phyloP scores from a whole-genome alignment of 192 early-diverging fungal species.

The Chytriomyces confervae region DNA sequence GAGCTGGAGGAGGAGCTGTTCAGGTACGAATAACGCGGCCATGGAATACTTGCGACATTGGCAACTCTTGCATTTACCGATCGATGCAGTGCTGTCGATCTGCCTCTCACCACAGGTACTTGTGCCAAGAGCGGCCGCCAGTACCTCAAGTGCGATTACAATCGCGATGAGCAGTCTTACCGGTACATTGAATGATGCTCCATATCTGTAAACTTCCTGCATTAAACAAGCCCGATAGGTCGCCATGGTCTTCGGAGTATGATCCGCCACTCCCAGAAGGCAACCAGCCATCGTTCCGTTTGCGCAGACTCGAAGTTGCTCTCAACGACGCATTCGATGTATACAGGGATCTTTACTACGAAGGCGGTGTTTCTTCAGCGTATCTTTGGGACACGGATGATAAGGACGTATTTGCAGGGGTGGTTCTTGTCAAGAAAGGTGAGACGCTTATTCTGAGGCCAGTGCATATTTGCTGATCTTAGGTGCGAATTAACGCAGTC shows the following conservation, averaged over 20 bases:
- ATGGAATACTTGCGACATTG: neutral
- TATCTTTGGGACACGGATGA: constrained; percentile 93
- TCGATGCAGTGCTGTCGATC: constrained; percentile 77
- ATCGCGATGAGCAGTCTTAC: constrained; percentile 94
- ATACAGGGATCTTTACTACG: constrained; percentile 92
- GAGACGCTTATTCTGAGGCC: constrained; percentile 26
- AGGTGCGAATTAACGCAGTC: too few species aligned
- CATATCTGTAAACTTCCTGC: neutral
- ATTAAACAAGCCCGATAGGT: constrained; percentile 52
- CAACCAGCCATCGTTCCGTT: constrained; percentile 73
- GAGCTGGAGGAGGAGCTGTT: constrained; percentile 90
- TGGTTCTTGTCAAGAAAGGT: constrained; percentile 96
- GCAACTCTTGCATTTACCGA: neutral
- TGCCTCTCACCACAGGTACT: constrained; percentile 80
- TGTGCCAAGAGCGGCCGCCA: constrained; percentile 77
- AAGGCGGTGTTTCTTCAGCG: constrained; percentile 95
- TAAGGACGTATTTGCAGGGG: constrained; percentile 85
- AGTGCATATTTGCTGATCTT: too few species aligned
- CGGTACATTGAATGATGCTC: constrained; percentile 54
- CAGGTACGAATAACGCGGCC: neutral
- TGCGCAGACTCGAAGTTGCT: constrained; percentile 86
- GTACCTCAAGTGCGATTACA: constrained; percentile 93
- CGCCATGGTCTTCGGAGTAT: constrained; percentile 97
- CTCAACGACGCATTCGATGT: constrained; percentile 97
- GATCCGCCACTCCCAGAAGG: constrained; percentile 81